Conservation (phyloP, 805 yeast genomes). For the Lachancea mirantina region DNA sequence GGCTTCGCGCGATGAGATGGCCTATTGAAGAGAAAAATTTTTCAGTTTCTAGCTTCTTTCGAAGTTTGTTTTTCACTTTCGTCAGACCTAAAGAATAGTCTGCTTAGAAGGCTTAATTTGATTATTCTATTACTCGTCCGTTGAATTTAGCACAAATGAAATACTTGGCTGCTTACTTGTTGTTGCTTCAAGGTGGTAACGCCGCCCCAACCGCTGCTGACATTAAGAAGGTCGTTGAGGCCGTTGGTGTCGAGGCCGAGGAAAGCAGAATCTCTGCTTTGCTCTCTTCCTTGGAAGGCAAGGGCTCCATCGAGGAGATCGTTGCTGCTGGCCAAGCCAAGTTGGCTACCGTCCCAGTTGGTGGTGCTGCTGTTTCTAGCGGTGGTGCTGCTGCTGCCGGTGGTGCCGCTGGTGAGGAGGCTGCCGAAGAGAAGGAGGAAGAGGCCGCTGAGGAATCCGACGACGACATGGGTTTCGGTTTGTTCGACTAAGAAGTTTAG, state of each 20-base stretch:
- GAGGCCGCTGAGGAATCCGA: slow-evolving; percentile 44
- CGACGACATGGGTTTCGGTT: slow-evolving; percentile 77
- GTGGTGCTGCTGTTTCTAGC: slow-evolving; percentile 67
- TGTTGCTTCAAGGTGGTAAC: slow-evolving; percentile 84
- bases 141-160: slow-evolving; percentile 44
- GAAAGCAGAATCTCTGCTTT: slow-evolving; percentile 64
- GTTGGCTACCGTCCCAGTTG: slow-evolving; percentile 75
- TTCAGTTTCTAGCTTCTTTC: slow-evolving; percentile 3
- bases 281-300: slow-evolving; percentile 72
- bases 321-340: slow-evolving; percentile 75
- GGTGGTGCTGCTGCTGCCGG: slow-evolving; percentile 50
- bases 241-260: slow-evolving; percentile 78
- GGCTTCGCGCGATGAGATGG: not conserved
- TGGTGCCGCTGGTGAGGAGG: slow-evolving; percentile 49
- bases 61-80: slow-evolving; percentile 5
- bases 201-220: slow-evolving; percentile 73
- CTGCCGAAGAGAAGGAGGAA: slow-evolving; percentile 51
- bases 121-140: slow-evolving; percentile 26
- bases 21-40: slow-evolving; percentile 10
- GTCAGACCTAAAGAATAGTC: slow-evolving; percentile 32
- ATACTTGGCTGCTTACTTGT: slow-evolving; percentile 90
- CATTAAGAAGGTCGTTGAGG: slow-evolving; percentile 60
- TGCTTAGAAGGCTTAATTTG: slow-evolving; percentile 34
- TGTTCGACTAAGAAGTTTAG: slow-evolving; percentile 43
- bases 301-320: slow-evolving; percentile 58